Percentiles rank a stretch among this genome's conserved stretches.
Conservation (phyloP, 306 rosid species). For the Vigna unguiculata region DNA sequence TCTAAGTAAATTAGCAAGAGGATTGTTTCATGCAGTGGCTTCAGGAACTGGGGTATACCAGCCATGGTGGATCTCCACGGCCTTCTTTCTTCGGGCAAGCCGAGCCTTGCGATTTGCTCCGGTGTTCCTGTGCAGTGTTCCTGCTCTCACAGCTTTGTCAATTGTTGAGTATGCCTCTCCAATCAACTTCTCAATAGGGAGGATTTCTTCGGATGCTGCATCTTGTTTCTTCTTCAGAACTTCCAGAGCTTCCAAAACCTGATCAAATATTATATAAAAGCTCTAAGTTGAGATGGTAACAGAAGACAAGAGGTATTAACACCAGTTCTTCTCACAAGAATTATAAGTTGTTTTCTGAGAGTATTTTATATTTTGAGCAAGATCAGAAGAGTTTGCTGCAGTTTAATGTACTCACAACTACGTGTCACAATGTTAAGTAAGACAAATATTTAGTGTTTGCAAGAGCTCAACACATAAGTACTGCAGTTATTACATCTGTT, state of each 20-base stretch:
- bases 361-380: background rate
- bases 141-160: slow-evolving; percentile 94
- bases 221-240: slow-evolving; percentile 79
- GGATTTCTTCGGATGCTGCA: slow-evolving; percentile 76
- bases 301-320: background rate
- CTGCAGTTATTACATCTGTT: slow-evolving; percentile 10
- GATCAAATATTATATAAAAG: slow-evolving; percentile 12
- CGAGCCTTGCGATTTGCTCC: slow-evolving; percentile 94
- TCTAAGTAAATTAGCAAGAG: slow-evolving; percentile 6
- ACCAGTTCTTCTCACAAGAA: slow-evolving; percentile 12
- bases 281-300: background rate
- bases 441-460: background rate
- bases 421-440: background rate
- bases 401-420: background rate
- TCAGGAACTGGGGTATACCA: slow-evolving; percentile 81
- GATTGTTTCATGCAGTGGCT: slow-evolving; percentile 52
- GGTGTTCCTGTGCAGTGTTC: slow-evolving; percentile 88
- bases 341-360: background rate
- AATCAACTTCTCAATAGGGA: slow-evolving; percentile 81
- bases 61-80: slow-evolving; percentile 91
- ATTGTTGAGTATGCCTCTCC: slow-evolving; percentile 92
- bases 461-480: slow-evolving; percentile 16
- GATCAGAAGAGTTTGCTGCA: slow-evolving; percentile 3
- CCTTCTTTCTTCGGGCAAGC: slow-evolving; percentile 91
- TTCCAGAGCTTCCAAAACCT: slow-evolving; percentile 93